Evolutionary conservation across 352 stramenopile genomes (phyloP), one percentile per base, ranked within the genome.

Genomic region (Hyaloperonospora brassicae): DNA sequence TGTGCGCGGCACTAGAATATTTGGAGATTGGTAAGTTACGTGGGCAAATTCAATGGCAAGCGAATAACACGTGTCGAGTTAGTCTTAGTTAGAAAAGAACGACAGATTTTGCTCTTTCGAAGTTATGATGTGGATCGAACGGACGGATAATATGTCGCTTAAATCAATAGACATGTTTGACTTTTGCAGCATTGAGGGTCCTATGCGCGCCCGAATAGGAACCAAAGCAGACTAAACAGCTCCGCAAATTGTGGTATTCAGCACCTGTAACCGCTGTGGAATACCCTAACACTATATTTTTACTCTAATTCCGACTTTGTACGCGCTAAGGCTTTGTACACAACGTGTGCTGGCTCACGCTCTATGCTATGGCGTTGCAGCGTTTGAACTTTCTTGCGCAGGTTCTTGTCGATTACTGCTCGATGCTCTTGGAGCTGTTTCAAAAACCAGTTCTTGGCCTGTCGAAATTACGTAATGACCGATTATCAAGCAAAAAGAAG

Each of bases 401-500:
- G 17, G 8, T 25, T 22, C 12, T 17, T 45, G 12, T 45, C 39
- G 12, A 45, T 6, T 6, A n/a, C 39, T 25, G 6, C 39, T 23
- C 39, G 13, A 22, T 45, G 39, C 39, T 12, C 9, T 23, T 24
- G 40, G 38, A 55, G 64, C 39, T 47, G 49, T 31, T 8, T 56
- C 48, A 67, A 23, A 42, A 62, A 21, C 49, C 48, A 62, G 49
- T 52, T 59, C 51, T 64, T 61, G 8, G 41, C 41, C 34, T 65
- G 57, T 21, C 56, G 38, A 34, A 38, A 59, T 45, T 62, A 59
- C 47, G 62, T 48, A 31, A 57, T 60, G 24, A 56, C 9, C 3
- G 22, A 27, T 5, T 47, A 4, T 30, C 41, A 5, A 47, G 17
- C 41, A 31, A 47, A 22, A 6, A 22, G 41, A 5, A 31, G 24